Percentiles rank a stretch among this genome's conserved stretches.
phyloP scores from a whole-genome alignment of 116 monocot species.

The Papilionanthe hybrid region DNA sequence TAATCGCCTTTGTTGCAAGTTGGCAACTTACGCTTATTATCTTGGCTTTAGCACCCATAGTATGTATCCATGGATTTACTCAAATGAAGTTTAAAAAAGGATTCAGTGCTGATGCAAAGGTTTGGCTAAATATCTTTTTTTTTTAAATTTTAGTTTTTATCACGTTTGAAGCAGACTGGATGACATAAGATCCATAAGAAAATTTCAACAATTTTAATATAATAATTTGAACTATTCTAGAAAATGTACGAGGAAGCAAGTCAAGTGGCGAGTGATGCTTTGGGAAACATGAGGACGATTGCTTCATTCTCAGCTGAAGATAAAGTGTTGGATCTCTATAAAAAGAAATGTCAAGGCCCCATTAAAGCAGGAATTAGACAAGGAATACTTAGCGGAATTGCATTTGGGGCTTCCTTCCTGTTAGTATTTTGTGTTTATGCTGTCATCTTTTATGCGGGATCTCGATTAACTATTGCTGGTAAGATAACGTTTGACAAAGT shows the following conservation, averaged over 20 bases:
- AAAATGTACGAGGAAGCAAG: conserved; percentile 65
- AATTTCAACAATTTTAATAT: too few species aligned
- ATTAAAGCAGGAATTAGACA: conserved; percentile 28
- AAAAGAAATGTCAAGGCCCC: conserved; percentile 54
- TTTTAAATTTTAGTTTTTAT: not conserved
- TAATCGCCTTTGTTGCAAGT: too few species aligned
- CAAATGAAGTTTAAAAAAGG: conserved; percentile 2
- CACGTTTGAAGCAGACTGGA: not conserved
- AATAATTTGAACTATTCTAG: conserved; percentile 15
- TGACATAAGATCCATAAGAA: too few species aligned
- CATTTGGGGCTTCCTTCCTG: conserved; percentile 47
- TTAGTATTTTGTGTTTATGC: conserved; percentile 40
- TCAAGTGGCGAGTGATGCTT: conserved; percentile 60
- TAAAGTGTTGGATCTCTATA: conserved; percentile 49
- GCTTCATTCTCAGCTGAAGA: conserved; percentile 65
- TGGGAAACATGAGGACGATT: conserved; percentile 58
- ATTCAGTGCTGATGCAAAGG: conserved; percentile 15
- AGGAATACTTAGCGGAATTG: conserved; percentile 44
- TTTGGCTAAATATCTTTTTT: conserved; percentile 3
- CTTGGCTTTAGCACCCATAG: not conserved
- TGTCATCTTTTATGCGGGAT: conserved; percentile 42
- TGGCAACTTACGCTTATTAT: too few species aligned
- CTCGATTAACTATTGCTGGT: conserved; percentile 28
- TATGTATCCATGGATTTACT: not conserved
- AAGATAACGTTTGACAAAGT: conserved; percentile 43